Evolutionary conservation across 768 basidiomycete genomes (phyloP).

Genomic region (Termitomyces sp.): DNA sequence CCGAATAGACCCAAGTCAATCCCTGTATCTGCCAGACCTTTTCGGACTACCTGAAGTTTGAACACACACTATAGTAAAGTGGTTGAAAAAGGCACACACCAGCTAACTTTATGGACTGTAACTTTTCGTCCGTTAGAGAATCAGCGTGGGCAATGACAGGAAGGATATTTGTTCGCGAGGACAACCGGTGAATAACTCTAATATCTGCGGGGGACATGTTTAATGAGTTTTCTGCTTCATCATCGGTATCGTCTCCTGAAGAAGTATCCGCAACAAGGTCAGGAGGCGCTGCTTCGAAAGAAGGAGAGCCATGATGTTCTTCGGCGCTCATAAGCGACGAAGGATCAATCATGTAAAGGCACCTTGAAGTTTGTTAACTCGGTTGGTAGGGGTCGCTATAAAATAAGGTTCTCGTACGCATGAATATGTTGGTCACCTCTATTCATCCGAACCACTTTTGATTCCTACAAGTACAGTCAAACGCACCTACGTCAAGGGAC

Average conservation of each 20-base stretch:
- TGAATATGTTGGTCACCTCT: constrained; percentile 90
- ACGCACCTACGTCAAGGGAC: background rate
- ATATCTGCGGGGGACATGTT: constrained; percentile 77
- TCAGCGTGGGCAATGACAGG: constrained; percentile 79
- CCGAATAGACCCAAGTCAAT: constrained; percentile 78
- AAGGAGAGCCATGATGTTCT: constrained; percentile 45
- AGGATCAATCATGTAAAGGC: constrained; percentile 84
- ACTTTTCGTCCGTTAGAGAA: constrained; percentile 75
- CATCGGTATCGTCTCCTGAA: constrained; percentile 42
- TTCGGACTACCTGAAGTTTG: constrained; percentile 37
- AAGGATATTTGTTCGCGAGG: constrained; percentile 71
- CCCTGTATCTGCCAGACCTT: constrained; percentile 57
- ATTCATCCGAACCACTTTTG: constrained; percentile 81
- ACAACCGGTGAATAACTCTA: constrained; percentile 70
- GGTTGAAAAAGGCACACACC: constrained; percentile 23
- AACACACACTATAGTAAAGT: constrained; percentile 1
- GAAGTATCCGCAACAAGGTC: constrained; percentile 53
- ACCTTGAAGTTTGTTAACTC: constrained; percentile 35
- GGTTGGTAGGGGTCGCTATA: background rate
- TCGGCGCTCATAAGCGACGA: constrained; percentile 54
- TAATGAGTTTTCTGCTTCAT: constrained; percentile 42
- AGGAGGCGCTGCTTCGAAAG: constrained; percentile 61
- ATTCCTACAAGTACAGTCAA: constrained; percentile 47
- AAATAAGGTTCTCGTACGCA: constrained; percentile 45
- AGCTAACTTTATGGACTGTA: constrained; percentile 64